These are phyloP conservation scores for Lipomyces mesembrius DNA, from an alignment of 805 yeast species.

Conservation along the genomic window DNA sequence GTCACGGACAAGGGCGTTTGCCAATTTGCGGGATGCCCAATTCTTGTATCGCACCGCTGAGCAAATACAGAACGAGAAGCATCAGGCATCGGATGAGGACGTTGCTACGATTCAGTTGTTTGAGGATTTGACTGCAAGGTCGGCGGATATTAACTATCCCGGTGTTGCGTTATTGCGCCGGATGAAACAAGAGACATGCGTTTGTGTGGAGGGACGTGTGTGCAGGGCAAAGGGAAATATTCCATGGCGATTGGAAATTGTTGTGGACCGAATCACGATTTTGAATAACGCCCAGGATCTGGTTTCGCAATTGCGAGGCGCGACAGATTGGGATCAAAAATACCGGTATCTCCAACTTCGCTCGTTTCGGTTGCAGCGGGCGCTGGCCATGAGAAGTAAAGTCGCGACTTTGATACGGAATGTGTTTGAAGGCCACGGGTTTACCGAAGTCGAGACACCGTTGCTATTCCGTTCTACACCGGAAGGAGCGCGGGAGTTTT, in stretches of 20 bases:
- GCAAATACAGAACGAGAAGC: not conserved
- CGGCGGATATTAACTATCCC: not conserved
- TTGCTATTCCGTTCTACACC: conserved; percentile 93
- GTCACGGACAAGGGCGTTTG: conserved; percentile 70
- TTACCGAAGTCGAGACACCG: conserved; percentile 91
- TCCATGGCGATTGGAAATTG: conserved; percentile 16
- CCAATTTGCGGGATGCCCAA: conserved; percentile 69
- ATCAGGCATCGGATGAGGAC: not conserved
- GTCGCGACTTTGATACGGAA: conserved; percentile 57
- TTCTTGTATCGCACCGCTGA: conserved; percentile 12
- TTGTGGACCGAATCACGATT: conserved; percentile 15
- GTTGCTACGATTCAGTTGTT: conserved; percentile 26
- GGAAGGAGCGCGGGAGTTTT: conserved; percentile 95
- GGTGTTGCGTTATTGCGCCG: conserved; percentile 9
- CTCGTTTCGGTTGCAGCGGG: conserved; percentile 54
- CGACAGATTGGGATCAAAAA: conserved; percentile 72
- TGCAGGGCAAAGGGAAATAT: conserved; percentile 12
- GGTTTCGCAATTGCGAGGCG: conserved; percentile 30
- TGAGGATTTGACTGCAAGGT: conserved; percentile 11
- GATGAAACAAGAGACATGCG: conserved; percentile 32
- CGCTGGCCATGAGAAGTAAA: conserved; percentile 60
- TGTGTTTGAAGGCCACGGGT: conserved; percentile 50
- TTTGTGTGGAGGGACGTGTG: conserved; percentile 29
- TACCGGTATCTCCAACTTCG: conserved; percentile 82
- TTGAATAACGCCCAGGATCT: conserved; percentile 22